Evolutionary conservation across 176 grass and related monocot species (phyloP).

Genomic region (Rhynchospora pubera): DNA sequence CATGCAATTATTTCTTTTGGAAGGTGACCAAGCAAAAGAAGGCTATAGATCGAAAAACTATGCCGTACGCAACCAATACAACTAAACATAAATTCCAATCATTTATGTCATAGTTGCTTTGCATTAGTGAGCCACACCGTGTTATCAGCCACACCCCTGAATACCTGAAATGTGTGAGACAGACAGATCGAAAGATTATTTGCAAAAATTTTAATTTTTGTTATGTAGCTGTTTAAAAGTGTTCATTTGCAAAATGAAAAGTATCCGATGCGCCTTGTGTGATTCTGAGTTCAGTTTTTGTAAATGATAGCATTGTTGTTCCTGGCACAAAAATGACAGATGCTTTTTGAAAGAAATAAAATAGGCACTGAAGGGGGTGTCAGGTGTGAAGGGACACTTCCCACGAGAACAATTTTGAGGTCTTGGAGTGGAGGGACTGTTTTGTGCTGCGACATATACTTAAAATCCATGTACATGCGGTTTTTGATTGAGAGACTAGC

Average conservation of each 20-base stretch:
- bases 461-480: not conserved
- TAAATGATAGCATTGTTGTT: not conserved
- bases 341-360: not conserved
- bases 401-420: not conserved
- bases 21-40: constrained; percentile 89
- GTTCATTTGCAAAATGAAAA: not conserved
- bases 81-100: constrained; percentile 52
- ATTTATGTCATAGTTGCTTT: constrained; percentile 56
- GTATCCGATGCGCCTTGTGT: not conserved
- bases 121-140: constrained; percentile 51
- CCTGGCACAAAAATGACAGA: not conserved
- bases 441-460: no score
- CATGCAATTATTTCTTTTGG: constrained; percentile 39
- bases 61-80: constrained; percentile 45
- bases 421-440: no score
- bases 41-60: constrained; percentile 67
- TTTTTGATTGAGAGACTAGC: not conserved
- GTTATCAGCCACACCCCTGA: constrained; percentile 80
- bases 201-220: not conserved
- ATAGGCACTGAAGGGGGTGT: not conserved
- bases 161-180: constrained; percentile 31
- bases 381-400: not conserved
- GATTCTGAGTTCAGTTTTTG: not conserved
- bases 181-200: not conserved
- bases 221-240: not conserved